Percentiles rank a stretch among this genome's conserved stretches.
Conservation (phyloP, 352 stramenopile species). For the Pythium oligandrum region DNA sequence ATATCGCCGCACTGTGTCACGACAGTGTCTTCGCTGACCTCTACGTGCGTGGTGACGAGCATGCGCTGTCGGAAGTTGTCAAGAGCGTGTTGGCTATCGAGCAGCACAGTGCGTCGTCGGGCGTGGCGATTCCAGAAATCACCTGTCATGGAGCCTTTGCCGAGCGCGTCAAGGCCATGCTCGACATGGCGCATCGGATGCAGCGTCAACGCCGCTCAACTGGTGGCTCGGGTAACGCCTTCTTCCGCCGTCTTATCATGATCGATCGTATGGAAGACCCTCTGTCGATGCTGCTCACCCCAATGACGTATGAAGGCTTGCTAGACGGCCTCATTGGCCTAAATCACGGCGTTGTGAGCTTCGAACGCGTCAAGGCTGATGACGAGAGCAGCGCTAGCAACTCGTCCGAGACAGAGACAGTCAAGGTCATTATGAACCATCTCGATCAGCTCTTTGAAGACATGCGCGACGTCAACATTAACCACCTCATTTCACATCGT, state of each 20-base stretch:
- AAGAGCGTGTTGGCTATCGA: conserved; percentile 61
- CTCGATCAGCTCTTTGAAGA: conserved; percentile 63
- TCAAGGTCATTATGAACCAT: conserved; percentile 63
- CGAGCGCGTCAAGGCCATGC: conserved; percentile 49
- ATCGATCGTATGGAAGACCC: conserved; percentile 78
- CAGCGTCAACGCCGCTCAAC: conserved; percentile 12
- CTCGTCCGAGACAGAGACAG: conserved; percentile 16
- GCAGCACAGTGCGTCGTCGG: conserved; percentile 22
- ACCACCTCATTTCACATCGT: conserved; percentile 47
- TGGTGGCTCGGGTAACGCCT: neutral
- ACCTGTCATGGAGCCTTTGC: conserved; percentile 51
- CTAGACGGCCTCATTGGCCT: conserved; percentile 67
- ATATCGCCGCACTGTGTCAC: conserved; percentile 54
- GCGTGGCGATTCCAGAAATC: conserved; percentile 29
- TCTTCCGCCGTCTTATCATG: conserved; percentile 56
- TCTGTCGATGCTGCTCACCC: conserved; percentile 75
- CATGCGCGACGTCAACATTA: conserved; percentile 81
- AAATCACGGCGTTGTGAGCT: conserved; percentile 67
- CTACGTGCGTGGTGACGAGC: conserved; percentile 59
- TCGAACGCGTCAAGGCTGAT: conserved; percentile 28
- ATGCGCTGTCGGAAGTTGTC: conserved; percentile 54
- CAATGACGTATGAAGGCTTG: conserved; percentile 82
- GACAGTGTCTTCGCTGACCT: conserved; percentile 65
- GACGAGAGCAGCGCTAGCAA: conserved; percentile 12
- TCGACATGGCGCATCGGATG: conserved; percentile 47